phyloP scores from a whole-genome alignment of 768 basidiomycete genomes.

The Lactarius indigo region DNA sequence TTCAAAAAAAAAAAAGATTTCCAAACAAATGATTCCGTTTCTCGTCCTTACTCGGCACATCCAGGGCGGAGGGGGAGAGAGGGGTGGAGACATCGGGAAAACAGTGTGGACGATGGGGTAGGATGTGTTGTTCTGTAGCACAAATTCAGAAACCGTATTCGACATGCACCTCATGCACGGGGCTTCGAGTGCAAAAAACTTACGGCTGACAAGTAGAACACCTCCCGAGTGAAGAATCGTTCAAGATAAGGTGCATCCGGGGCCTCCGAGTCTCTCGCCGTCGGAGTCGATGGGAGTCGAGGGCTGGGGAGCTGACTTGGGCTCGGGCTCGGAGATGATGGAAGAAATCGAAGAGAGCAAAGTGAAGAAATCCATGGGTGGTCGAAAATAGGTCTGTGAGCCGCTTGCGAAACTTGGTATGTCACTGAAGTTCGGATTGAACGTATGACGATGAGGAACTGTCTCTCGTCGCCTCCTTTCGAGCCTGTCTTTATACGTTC shows the following conservation, averaged over 20 bases:
- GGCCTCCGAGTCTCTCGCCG: no score
- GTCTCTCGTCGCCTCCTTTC: neutral
- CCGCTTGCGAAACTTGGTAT: neutral
- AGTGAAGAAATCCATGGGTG: neutral
- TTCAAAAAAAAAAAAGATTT: neutral
- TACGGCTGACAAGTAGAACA: neutral
- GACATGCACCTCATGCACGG: neutral
- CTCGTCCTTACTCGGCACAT: neutral
- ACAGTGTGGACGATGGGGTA: neutral
- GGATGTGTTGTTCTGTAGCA: neutral
- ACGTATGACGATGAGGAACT: neutral
- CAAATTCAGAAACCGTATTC: neutral
- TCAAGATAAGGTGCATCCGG: neutral
- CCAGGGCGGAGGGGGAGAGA: neutral
- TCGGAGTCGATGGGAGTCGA: slow-evolving; percentile 1
- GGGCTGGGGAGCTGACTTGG: neutral
- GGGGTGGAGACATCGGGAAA: neutral
- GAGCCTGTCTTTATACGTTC: neutral
- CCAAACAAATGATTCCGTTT: neutral
- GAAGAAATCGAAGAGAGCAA: neutral
- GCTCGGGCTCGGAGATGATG: neutral
- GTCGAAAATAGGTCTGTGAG: neutral
- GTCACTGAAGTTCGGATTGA: neutral
- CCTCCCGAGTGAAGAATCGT: neutral
- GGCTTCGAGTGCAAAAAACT: neutral